Evolutionary conservation across 2,329 filamentous ascomycete genomes (phyloP).

Genomic region (Beauveria australis): DNA sequence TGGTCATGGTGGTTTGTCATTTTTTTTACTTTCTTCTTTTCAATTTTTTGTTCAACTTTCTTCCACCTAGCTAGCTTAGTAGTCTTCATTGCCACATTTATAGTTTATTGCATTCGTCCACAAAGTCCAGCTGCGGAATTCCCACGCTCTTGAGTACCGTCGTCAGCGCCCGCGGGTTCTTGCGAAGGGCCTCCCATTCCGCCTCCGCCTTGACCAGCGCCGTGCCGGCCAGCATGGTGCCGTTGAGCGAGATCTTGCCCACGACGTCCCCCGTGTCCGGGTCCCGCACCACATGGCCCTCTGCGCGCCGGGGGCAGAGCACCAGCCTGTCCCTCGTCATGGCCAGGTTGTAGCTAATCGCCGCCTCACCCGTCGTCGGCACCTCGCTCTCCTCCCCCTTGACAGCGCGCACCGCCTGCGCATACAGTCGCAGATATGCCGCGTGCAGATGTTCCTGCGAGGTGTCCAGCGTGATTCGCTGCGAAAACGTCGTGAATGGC

Average conservation of each 20-base stretch:
- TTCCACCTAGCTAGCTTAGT: background rate
- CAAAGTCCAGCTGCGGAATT: slow-evolving; percentile 15
- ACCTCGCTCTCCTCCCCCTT: slow-evolving; percentile 7
- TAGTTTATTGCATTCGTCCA: slow-evolving; percentile 2
- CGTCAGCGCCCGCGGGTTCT: slow-evolving; percentile 21
- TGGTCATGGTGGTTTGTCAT: background rate
- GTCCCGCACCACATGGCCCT: slow-evolving; percentile 33
- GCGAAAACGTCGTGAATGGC: slow-evolving; percentile 39
- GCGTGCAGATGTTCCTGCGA: slow-evolving; percentile 28
- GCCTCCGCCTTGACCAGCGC: slow-evolving; percentile 51
- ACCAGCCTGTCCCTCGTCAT: slow-evolving; percentile 47
- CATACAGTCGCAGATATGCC: slow-evolving; percentile 41
- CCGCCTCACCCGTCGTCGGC: slow-evolving; percentile 30
- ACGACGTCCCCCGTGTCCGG: slow-evolving; percentile 24
- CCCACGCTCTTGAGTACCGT: slow-evolving; percentile 23
- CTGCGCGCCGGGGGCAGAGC: slow-evolving; percentile 44
- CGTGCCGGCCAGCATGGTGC: slow-evolving; percentile 56
- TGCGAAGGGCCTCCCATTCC: slow-evolving; percentile 48
- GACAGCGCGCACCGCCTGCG: slow-evolving; percentile 33
- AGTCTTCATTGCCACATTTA: background rate
- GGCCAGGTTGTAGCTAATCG: slow-evolving; percentile 57
- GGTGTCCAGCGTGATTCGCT: slow-evolving; percentile 27
- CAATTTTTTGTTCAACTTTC: background rate
- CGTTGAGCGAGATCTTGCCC: slow-evolving; percentile 46
- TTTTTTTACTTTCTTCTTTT: background rate